Evolutionary conservation across 2,329 filamentous ascomycete species (phyloP), one percentile per base, ranked within the genome.

Genomic region (Seiridium cupressi): DNA sequence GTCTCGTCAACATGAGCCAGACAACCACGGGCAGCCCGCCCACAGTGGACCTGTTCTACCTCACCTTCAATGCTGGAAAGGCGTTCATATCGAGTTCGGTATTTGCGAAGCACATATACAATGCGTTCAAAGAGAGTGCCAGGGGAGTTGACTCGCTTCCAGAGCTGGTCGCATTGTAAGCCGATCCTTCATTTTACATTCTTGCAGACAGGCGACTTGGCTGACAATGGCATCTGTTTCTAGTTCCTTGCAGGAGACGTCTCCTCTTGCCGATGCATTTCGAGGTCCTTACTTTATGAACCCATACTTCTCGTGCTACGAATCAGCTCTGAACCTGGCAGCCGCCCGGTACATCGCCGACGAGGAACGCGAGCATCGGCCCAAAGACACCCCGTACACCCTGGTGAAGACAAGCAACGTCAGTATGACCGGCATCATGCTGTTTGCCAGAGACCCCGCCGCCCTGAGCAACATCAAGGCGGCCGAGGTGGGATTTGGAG

Each of bases 1-100:
- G 18, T 26, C 18, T 26, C 18, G 18, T 26, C 18, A 26, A 26
- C 18, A 26, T 26, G 18, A 26, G 18, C 18, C 10, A 34, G 3
- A 7, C 57, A 62, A 67, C 66, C 42, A 75, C 73, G 77, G 70
- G 76, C 58, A 69, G 73, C 40, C 75, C 77, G 72, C 80, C 81
- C 47, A 77, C 81, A 62, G 80, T 96, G 59, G 86, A 89, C 68
- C 76, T 93, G 59, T 89, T 96, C 69, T 83, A 96, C 63, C 76
- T 97, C 58, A 96, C 93, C 9, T 97, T 95, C 80, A 98, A 98
- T 73, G 96, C 92, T 70, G 94, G 84, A 38, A 90, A 91, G 66
- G 82, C 82, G 58, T 76, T 87, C 7, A 86, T 97, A 69, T 82
- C 93, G 66, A 80, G 87, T 31, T 79, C 87, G 44, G 80, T 86